These are phyloP conservation scores for Scutellaria minor DNA, from an alignment of 257 asterid genomes.

Conservation along the genomic window DNA sequence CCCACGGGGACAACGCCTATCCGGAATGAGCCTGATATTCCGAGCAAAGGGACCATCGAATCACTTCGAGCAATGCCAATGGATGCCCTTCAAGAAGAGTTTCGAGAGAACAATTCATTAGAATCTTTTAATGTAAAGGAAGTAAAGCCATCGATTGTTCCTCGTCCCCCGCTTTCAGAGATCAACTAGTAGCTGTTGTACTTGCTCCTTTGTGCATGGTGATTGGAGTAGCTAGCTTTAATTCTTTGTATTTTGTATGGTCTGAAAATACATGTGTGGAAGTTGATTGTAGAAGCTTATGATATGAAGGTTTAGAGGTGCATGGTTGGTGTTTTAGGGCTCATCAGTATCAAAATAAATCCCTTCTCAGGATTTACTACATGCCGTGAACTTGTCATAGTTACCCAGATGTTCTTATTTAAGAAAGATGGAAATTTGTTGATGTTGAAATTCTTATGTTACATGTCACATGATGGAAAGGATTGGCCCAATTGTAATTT, in stretches of 20 bases:
- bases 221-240: neutral
- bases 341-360: slow-evolving; percentile 34
- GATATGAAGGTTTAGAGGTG: slow-evolving; percentile 8
- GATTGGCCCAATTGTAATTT: neutral
- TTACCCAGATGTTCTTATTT: slow-evolving; percentile 9
- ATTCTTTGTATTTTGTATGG: slow-evolving; percentile 44
- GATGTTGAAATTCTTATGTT: neutral
- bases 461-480: neutral
- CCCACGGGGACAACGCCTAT: slow-evolving; percentile 75
- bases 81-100: slow-evolving; percentile 75
- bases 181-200: slow-evolving; percentile 49
- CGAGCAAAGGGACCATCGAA: slow-evolving; percentile 73
- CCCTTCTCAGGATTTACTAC: slow-evolving; percentile 58
- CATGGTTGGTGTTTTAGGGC: slow-evolving; percentile 38
- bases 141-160: slow-evolving; percentile 49
- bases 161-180: slow-evolving; percentile 78
- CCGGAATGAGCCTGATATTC: slow-evolving; percentile 64
- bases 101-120: slow-evolving; percentile 56
- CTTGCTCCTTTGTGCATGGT: slow-evolving; percentile 27
- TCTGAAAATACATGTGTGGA: neutral
- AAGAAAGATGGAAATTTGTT: neutral
- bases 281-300: neutral
- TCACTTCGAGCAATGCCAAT: slow-evolving; percentile 75
- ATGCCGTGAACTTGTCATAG: slow-evolving; percentile 37
- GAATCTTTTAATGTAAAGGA: slow-evolving; percentile 60